A percentile compares a stretch with the other conserved stretches of the same genome.
Conservation (phyloP, 345 rosid species). For the Eucalyptus polybractea region DNA sequence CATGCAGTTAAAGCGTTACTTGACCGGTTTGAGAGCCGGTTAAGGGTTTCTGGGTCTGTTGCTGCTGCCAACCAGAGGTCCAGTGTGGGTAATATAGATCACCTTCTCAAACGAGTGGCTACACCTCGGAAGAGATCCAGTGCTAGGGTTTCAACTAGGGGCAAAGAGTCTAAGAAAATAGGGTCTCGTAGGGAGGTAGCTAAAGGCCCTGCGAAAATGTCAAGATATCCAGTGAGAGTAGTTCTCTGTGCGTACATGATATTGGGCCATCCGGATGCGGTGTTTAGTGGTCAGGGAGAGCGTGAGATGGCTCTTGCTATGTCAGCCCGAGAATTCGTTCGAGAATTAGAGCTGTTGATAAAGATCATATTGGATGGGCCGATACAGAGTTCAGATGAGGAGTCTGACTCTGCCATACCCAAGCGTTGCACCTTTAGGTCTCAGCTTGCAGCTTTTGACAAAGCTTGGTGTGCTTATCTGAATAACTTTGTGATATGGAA, state of each 20-base stretch:
- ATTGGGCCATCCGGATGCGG: conserved; percentile 94
- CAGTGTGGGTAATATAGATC: conserved; percentile 62
- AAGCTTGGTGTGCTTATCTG: conserved; percentile 76
- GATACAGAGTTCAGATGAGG: conserved; percentile 41
- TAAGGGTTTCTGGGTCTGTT: conserved; percentile 41
- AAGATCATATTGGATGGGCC: conserved; percentile 73
- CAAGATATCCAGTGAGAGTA: conserved; percentile 84
- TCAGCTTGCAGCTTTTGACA: conserved; percentile 75
- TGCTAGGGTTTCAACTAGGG: conserved; percentile 27
- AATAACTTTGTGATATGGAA: conserved; percentile 94
- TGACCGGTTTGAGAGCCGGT: conserved; percentile 72
- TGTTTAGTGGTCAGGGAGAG: conserved; percentile 82
- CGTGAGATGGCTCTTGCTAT: conserved; percentile 63
- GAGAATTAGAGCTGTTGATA: conserved; percentile 61
- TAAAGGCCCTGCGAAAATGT: conserved; percentile 21
- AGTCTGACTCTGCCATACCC: conserved; percentile 16
- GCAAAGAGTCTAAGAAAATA: conserved; percentile 40
- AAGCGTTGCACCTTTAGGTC: conserved; percentile 56
- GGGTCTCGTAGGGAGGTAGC: conserved; percentile 18
- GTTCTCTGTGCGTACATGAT: conserved; percentile 95
- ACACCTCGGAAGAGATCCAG: conserved; percentile 50
- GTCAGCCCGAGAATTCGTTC: conserved; percentile 54
- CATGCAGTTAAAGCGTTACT: conserved; percentile 51
- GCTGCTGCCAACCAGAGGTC: conserved; percentile 8
- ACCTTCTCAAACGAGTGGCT: conserved; percentile 78